Percentiles rank a stretch among this genome's conserved stretches.
Evolutionary conservation across 352 stramenopile species (phyloP).

Genomic region (Phytopythium sindhum): DNA sequence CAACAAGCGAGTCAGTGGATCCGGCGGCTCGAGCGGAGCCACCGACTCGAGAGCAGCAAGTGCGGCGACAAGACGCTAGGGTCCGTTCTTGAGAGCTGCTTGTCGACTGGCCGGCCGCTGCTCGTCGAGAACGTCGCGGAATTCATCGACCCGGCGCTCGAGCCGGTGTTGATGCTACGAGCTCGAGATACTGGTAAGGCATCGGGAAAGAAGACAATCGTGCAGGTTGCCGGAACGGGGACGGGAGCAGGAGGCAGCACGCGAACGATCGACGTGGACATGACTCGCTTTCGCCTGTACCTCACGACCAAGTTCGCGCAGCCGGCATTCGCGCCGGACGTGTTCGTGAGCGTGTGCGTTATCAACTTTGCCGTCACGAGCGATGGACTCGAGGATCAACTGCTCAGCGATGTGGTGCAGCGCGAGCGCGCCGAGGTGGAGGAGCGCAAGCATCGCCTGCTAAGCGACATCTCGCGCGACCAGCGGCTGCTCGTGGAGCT

Average conservation of each 20-base stretch:
- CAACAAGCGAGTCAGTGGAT: slow-evolving; percentile 92
- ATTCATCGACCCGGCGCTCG: slow-evolving; percentile 45
- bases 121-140: slow-evolving; percentile 62
- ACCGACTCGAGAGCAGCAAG: slow-evolving; percentile 76
- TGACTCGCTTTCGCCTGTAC: slow-evolving; percentile 83
- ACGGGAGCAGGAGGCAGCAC: slow-evolving; percentile 14
- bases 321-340: slow-evolving; percentile 86
- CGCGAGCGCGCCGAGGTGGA: slow-evolving; percentile 87
- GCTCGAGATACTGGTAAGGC: not conserved
- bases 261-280: slow-evolving; percentile 52
- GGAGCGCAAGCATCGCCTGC: slow-evolving; percentile 73
- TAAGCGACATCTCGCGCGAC: slow-evolving; percentile 87
- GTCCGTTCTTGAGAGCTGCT: slow-evolving; percentile 32
- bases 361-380: slow-evolving; percentile 94
- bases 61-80: slow-evolving; percentile 39
- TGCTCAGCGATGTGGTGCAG: slow-evolving; percentile 86
- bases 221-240: slow-evolving; percentile 34
- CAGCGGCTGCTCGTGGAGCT: slow-evolving; percentile 89
- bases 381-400: slow-evolving; percentile 87
- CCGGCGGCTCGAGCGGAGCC: slow-evolving; percentile 70
- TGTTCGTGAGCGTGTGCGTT: slow-evolving; percentile 91
- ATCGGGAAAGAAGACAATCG: not conserved
- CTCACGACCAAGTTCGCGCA: slow-evolving; percentile 92
- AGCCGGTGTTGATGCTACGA: slow-evolving; percentile 43
- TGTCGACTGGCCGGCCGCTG: slow-evolving; percentile 38